Base-by-base conservation (phyloP, 345 rosid genomes). In the Passiflora organensis region DNA sequence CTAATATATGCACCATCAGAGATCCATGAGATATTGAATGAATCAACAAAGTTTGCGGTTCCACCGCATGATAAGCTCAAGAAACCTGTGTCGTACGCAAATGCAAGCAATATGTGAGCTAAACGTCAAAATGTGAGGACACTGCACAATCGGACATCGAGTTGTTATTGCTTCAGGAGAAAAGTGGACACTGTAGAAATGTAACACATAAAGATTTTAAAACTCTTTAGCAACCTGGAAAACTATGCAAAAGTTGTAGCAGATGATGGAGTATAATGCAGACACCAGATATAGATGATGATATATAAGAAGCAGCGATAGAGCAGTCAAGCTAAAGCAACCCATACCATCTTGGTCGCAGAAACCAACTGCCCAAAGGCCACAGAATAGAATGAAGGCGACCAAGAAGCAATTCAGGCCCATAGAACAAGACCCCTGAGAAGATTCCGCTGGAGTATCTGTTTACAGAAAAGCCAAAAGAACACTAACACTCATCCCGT, bases 41-140 rank as follows among this genome's bases (percentile, higher is more conserved):
- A 69, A 54, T 73, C 82, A 0, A 63, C 59, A 47, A 60, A 91
- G 55, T 68, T 61, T 46, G 39, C 38, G 2, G 77, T 63, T 39
- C 81, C 91, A 9, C 97, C 96, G 66, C 97, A 91, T 1, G 85
- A 65, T 45, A 91, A 72, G 58, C 97, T 91, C 77, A 91, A 67
- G 75, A 83, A 91, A 75, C 89, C 97, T 91, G 88, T 58, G 55
- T 13, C 48, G 13, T 32, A 49, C 51, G 56, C 53, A 56, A 21
- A 48, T 18, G n/a, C 10, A 52, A 49, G 51, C 45, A 66, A 43
- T 28, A 8, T 28, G 10, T 32, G 38, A 12, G 50, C 13, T 55
- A 5, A 47, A 19, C 32, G 21, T 6, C 15, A 51, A 54, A 36
- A 21, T 18, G 18, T 19, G 21, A 39, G 14, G 2, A 17, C 10